Percentiles rank a stretch among this genome's conserved stretches.
phyloP scores from a whole-genome alignment of 495 filamentous ascomycete species.

The Chaetomium fimeti region DNA sequence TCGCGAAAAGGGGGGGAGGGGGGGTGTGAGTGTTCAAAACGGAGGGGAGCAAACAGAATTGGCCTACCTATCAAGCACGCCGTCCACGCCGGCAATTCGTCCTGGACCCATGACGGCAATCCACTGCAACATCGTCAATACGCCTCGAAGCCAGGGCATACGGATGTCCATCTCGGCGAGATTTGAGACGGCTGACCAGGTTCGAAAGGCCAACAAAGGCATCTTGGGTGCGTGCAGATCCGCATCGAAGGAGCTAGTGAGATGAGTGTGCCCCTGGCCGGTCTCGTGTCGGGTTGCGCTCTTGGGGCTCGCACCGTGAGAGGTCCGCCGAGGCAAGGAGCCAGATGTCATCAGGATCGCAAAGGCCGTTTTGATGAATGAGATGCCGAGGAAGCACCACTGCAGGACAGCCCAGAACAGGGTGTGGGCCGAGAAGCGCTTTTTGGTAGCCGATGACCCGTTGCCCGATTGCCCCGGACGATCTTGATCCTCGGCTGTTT shows the following conservation, averaged over 20 bases:
- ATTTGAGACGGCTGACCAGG: slow-evolving; percentile 67
- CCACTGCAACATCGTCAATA: slow-evolving; percentile 70
- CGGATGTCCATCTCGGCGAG: slow-evolving; percentile 67
- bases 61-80: slow-evolving; percentile 85
- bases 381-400: slow-evolving; percentile 62
- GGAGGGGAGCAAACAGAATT: slow-evolving; percentile 33
- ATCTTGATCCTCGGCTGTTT: slow-evolving; percentile 18
- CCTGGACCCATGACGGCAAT: slow-evolving; percentile 68
- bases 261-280: slow-evolving; percentile 10
- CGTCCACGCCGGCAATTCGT: slow-evolving; percentile 67
- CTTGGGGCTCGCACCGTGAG: slow-evolving; percentile 22
- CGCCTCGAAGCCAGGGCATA: slow-evolving; percentile 83
- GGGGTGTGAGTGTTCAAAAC: slow-evolving; percentile 2
- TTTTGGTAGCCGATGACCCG: slow-evolving; percentile 14
- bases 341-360: slow-evolving; percentile 49
- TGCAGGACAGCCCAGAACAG: slow-evolving; percentile 71
- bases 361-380: slow-evolving; percentile 62
- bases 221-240: slow-evolving; percentile 49
- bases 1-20: slow-evolving; percentile 13
- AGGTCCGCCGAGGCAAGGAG: slow-evolving; percentile 50
- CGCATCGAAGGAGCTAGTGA: slow-evolving; percentile 17
- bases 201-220: slow-evolving; percentile 70
- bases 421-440: slow-evolving; percentile 37
- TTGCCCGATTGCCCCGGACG: slow-evolving; percentile 15
- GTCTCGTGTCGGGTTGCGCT: slow-evolving; percentile 24